Conservation (phyloP, 169 alveolate genomes). For the Cryptosporidium baileyi region DNA sequence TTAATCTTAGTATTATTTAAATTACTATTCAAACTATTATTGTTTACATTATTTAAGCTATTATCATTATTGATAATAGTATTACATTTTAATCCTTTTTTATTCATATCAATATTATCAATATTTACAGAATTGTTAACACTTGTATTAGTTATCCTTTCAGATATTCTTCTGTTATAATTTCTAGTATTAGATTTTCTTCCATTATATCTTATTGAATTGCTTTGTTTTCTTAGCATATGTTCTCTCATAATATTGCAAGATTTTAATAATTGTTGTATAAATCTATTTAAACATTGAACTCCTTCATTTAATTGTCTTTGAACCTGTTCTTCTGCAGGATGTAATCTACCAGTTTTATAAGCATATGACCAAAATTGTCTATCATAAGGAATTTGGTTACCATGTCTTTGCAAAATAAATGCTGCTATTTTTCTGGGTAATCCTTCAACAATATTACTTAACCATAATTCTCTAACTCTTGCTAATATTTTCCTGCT, state of each 20-base stretch:
- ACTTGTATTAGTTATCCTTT: background rate
- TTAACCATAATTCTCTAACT: constrained; percentile 64
- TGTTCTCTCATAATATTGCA: constrained; percentile 61
- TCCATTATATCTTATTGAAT: constrained; percentile 5
- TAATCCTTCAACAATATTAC: constrained; percentile 51
- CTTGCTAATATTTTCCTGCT: constrained; percentile 66
- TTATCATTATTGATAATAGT: background rate
- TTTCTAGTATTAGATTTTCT: background rate
- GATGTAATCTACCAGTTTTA: constrained; percentile 65
- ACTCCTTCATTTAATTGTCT: constrained; percentile 65
- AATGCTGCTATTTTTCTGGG: constrained; percentile 68
- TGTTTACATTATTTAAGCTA: background rate
- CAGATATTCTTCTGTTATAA: too few relatives aligned
- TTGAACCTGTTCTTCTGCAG: constrained; percentile 69
- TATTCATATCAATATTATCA: background rate
- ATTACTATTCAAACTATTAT: background rate
- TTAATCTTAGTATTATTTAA: background rate
- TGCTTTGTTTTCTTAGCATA: constrained; percentile 41
- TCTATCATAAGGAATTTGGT: constrained; percentile 65
- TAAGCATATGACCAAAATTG: constrained; percentile 71
- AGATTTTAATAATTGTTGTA: constrained; percentile 43
- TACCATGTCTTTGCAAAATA: constrained; percentile 63
- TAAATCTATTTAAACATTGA: constrained; percentile 63
- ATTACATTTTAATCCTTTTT: background rate
- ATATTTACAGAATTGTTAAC: background rate